Evolutionary conservation across 1,284 basidiomycete genomes (phyloP).

Genomic region (Sporisorium iseilematis-ciliati): DNA sequence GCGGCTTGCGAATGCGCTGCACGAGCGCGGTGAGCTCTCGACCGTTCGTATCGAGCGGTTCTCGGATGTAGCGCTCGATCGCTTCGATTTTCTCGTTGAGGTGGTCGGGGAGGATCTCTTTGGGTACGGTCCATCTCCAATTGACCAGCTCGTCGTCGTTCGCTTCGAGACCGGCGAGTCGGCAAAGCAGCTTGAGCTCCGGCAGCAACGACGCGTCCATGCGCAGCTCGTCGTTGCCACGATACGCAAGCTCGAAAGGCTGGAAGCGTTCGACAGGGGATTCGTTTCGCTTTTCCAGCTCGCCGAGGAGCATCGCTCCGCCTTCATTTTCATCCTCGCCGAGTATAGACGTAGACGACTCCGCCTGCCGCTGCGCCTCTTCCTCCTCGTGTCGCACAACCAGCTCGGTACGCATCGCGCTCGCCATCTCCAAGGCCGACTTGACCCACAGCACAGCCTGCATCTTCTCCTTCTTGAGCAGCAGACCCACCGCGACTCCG

Average conservation of each 20-base stretch:
- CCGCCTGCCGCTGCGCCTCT: constrained; percentile 18
- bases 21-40: constrained; percentile 49
- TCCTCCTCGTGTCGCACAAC: constrained; percentile 39
- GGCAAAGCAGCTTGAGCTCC: constrained; percentile 65
- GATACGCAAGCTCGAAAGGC: constrained; percentile 38
- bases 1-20: constrained; percentile 51
- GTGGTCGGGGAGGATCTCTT: constrained; percentile 42
- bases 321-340: constrained; percentile 13
- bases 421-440: constrained; percentile 63
- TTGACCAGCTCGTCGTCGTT: constrained; percentile 47
- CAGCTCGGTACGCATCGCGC: constrained; percentile 53
- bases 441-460: constrained; percentile 65
- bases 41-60: constrained; percentile 54
- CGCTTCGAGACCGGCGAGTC: constrained; percentile 58
- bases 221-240: constrained; percentile 54
- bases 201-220: constrained; percentile 56
- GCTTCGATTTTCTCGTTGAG: constrained; percentile 59
- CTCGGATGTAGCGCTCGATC: constrained; percentile 64
- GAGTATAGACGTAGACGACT: constrained; percentile 1
- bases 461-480: constrained; percentile 65
- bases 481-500: constrained; percentile 64
- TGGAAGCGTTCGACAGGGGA: constrained; percentile 39
- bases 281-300: constrained; percentile 39
- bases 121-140: constrained; percentile 64
- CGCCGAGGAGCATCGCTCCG: constrained; percentile 18